phyloP scores from a whole-genome alignment of 768 basidiomycete genomes.

The Gautieria morchelliformis region DNA sequence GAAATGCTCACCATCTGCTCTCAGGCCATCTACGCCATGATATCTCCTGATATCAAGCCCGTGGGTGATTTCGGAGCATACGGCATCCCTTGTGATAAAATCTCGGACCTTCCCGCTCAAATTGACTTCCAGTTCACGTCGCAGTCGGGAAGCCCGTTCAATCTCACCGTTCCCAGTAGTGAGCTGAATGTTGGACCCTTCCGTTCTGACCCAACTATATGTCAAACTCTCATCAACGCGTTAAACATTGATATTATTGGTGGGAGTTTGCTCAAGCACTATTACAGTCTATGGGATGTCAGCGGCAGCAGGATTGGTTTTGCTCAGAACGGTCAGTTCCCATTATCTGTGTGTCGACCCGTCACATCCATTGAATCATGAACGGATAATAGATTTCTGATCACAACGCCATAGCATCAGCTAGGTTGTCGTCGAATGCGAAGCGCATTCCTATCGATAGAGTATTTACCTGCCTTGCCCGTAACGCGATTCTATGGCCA shows the following conservation, averaged over 20 bases:
- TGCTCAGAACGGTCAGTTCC: constrained; percentile 28
- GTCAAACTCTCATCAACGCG: constrained; percentile 49
- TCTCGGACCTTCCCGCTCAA: constrained; percentile 32
- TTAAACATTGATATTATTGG: constrained; percentile 44
- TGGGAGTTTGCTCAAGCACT: constrained; percentile 49
- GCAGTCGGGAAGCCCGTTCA: constrained; percentile 38
- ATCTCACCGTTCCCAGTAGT: constrained; percentile 46
- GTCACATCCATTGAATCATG: background rate
- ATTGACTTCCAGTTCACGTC: constrained; percentile 46
- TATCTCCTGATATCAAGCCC: constrained; percentile 45
- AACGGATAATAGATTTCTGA: no score
- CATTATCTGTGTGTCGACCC: background rate
- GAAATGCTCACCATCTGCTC: constrained; percentile 22
- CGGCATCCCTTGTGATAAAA: constrained; percentile 42
- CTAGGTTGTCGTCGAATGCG: no score
- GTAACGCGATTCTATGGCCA: no score
- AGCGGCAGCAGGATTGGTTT: constrained; percentile 41
- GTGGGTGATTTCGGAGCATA: constrained; percentile 39
- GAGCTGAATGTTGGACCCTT: constrained; percentile 32
- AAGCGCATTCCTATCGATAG: no score
- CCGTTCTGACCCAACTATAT: constrained; percentile 33
- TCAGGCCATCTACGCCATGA: constrained; percentile 47
- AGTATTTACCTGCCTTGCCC: no score
- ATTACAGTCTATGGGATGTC: constrained; percentile 51
- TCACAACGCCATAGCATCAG: no score